Percentiles rank a stretch among this genome's conserved stretches.
Evolutionary conservation across 306 rosid genomes (phyloP).

Genomic region (Glycyrrhiza uralensis): DNA sequence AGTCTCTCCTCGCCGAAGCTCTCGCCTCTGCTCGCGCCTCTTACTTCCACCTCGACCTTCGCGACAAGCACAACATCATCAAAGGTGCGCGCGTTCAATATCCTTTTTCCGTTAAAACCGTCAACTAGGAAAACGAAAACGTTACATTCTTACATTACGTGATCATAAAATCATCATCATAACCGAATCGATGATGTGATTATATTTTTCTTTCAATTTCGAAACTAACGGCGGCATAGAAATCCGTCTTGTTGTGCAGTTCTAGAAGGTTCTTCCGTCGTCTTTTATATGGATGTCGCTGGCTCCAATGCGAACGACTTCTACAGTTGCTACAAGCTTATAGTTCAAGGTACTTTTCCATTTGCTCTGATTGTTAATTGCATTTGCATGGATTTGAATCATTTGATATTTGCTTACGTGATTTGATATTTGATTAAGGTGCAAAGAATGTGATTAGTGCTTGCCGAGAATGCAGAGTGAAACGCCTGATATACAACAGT

Average conservation of each 20-base stretch:
- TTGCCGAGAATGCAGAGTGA: conserved; percentile 77
- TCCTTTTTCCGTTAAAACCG: neutral
- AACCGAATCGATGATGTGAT: neutral
- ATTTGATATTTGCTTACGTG: neutral
- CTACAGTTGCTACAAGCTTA: conserved; percentile 48
- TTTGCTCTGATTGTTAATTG: neutral
- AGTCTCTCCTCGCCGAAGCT: conserved; percentile 54
- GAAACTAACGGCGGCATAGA: conserved; percentile 20
- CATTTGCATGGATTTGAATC: conserved; percentile 2
- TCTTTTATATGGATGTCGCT: conserved; percentile 60
- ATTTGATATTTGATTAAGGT: conserved; percentile 52
- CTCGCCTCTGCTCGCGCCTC: conserved; percentile 70
- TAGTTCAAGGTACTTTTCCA: conserved; percentile 66
- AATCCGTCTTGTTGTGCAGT: conserved; percentile 51
- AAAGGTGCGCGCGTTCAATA: conserved; percentile 35
- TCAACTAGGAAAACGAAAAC: neutral
- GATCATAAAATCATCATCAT: neutral
- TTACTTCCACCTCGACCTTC: conserved; percentile 54
- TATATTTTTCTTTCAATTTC: neutral
- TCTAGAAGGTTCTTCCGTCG: conserved; percentile 74
- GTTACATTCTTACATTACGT: neutral
- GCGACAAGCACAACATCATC: conserved; percentile 45
- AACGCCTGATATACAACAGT: conserved; percentile 71
- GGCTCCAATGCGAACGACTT: conserved; percentile 46
- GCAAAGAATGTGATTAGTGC: conserved; percentile 80